Conservation (phyloP, 2,329 filamentous ascomycete genomes). For the Penicillium sp. region DNA sequence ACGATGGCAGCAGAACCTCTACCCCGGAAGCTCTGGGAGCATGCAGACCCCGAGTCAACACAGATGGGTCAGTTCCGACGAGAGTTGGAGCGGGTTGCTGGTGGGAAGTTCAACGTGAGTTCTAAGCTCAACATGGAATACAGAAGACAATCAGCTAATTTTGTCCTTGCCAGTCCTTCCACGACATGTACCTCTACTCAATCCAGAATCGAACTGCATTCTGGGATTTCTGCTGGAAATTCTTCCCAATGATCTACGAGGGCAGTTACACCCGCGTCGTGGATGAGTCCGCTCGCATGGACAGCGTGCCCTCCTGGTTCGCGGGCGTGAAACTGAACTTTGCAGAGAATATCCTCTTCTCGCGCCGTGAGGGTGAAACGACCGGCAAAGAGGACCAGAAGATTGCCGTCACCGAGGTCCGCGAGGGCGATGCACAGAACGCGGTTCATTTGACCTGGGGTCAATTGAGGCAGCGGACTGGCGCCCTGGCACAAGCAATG, state of each 20-base stretch:
- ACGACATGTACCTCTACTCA: constrained; percentile 71
- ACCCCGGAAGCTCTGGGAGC: constrained; percentile 28
- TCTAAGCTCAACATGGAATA: too few relatives aligned
- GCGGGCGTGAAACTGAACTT: constrained; percentile 72
- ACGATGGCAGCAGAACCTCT: constrained; percentile 5
- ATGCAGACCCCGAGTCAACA: constrained; percentile 26
- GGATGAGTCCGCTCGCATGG: constrained; percentile 70
- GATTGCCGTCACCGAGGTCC: constrained; percentile 69
- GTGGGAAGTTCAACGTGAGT: constrained; percentile 19
- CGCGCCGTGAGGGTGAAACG: constrained; percentile 47
- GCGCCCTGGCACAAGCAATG: constrained; percentile 65
- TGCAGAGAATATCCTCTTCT: constrained; percentile 77
- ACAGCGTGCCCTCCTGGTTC: constrained; percentile 75
- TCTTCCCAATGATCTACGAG: constrained; percentile 62
- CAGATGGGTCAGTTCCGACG: constrained; percentile 23
- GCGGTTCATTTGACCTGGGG: constrained; percentile 64
- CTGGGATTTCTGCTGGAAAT: constrained; percentile 65
- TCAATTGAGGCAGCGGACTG: constrained; percentile 63
- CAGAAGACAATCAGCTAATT: neutral
- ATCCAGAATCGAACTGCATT: constrained; percentile 63
- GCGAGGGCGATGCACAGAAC: constrained; percentile 39
- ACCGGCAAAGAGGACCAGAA: constrained; percentile 69
- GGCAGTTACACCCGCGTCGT: constrained; percentile 63
- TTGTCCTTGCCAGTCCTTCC: constrained; percentile 46
- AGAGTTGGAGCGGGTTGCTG: constrained; percentile 18